Conservation (phyloP, 1,284 basidiomycete genomes). For the Ceratobasidium sp. region DNA sequence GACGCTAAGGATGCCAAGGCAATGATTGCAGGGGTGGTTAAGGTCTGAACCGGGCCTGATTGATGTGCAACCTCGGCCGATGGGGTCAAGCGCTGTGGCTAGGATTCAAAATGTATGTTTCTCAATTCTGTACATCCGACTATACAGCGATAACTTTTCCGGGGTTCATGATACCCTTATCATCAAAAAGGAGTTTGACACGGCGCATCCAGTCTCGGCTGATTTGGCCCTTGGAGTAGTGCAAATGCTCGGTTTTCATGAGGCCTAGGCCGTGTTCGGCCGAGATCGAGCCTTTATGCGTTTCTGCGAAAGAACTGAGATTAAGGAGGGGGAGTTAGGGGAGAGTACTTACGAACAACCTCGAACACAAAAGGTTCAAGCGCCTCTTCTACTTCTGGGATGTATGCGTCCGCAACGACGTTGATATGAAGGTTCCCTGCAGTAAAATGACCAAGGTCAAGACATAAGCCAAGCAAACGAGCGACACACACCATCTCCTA, state of each 20-base stretch:
- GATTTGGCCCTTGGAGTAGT: conserved; percentile 84
- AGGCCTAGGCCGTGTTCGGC: conserved; percentile 96
- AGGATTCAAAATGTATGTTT: conserved; percentile 16
- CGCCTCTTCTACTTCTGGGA: conserved; percentile 83
- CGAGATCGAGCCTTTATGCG: conserved; percentile 86
- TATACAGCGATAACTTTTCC: conserved; percentile 71
- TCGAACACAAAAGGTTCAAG: conserved; percentile 98
- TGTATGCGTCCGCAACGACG: conserved; percentile 86
- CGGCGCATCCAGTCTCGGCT: conserved; percentile 91
- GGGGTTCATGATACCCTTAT: conserved; percentile 90
- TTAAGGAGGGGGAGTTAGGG: not conserved
- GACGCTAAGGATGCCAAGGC: too few species aligned
- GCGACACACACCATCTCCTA: conserved; percentile 84
- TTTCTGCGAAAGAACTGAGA: conserved; percentile 42
- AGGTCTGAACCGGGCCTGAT: conserved; percentile 16
- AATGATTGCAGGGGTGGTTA: not conserved
- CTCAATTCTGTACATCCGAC: not conserved
- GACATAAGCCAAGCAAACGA: not conserved
- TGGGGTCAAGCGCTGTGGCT: not conserved
- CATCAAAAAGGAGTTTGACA: conserved; percentile 93
- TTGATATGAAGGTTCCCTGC: conserved; percentile 95
- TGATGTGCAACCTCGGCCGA: conserved; percentile 35
- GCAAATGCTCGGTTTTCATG: conserved; percentile 93
- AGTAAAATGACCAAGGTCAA: conserved; percentile 19
- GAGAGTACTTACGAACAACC: conserved; percentile 63